Base-by-base conservation (phyloP, 78 protist genomes). In the Trichosphaerium sp. region DNA sequence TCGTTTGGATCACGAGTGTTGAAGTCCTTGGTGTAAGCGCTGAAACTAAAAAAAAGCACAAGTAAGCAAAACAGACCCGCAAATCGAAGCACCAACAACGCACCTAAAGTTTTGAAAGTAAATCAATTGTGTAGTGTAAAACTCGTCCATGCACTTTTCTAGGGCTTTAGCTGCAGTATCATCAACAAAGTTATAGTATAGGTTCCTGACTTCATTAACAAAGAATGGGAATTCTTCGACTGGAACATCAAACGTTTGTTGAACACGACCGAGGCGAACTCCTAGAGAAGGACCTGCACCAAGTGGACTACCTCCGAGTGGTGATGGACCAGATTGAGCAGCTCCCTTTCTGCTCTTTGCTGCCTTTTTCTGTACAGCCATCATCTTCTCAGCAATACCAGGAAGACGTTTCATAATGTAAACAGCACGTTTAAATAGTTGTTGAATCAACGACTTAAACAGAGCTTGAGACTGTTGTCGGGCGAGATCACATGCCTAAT, bases 61-160 rank as follows among this genome's bases (percentile, higher is more conserved):
- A 47, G 21, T n/a, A 47, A 47, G 18, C 51, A 47, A 18, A 18
- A 47, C 21, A 28, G 34, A 61, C 6, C 55, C 11, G 28, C 6
- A 32, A 61, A 28, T 39, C 6, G 56, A 21, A 6, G 6, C 6
- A 40, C 7, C 26, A 12, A 10, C 26, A 61, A 61, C 39, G 26
- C n/a, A 61, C 66, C 51, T 10, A n/a, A 34, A 40, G 10, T 47
- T 63, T 32, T 80, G 79, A 80, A 80, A 81, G 65, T 74, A 74
- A 47, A 81, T 69, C 26, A 81, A 32, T 29, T 72, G 74, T n/a
- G 87, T 81, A 18, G 71, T 64, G 55, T 65, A 67, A 26, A 81
- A 81, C 43, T 81, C 87, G 59, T 81, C 87, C 54, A 74, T 52
- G 63, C 87, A 81, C 42, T 81, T 81, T 29, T 47, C 61, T 42